Evolutionary conservation across 345 rosid genomes (phyloP), one percentile per base, ranked within the genome.

Genomic region (Gossypium longicalyx): DNA sequence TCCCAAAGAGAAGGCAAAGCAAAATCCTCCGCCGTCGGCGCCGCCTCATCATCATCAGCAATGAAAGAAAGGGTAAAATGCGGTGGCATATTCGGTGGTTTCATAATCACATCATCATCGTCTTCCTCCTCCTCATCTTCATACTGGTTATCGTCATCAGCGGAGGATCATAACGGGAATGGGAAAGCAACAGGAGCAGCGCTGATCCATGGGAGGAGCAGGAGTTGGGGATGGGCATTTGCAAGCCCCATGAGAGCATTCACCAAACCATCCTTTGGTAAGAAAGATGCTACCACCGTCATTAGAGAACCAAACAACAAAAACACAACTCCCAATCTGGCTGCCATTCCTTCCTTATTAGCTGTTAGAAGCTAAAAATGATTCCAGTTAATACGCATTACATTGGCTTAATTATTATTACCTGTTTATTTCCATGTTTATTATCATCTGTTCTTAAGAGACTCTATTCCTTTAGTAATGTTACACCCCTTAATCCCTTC

Each of bases 201-300:
- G 12, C 80, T 83, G 11, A 68, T 81, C 23, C 80, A 83, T 68
- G 83, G 86, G 0, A 79, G 89, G 45, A 79, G 72, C n/a, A 87
- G 84, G 70, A 86, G 91, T 78, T 91, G 99, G 98, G 87, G 89
- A 9, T 91, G 97, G 98, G 92, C 98, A 9, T 91, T 95, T 67
- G 90, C 98, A 3, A 90, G 96, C 58, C 99, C 99, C 2, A 90
- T 93, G 97, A 93, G 98, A 86, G 98, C 97, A 47, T 90, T 95
- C 56, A 80, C 76, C 74, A 87, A 83, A 70, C 85, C 83, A 53
- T 77, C 79, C 73, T 45, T 85, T 3, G 88, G 89, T n/a, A 86
- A 84, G 74, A 83, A 82, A 74, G 87, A 76, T 10, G 45, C 52
- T 11, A 75, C 62, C 16, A 57, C 34, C 29, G 29, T 60, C 70